Percentiles rank a stretch among this genome's conserved stretches.
Conservation (phyloP, 2,329 filamentous ascomycete species). For the Penicillium sp. region DNA sequence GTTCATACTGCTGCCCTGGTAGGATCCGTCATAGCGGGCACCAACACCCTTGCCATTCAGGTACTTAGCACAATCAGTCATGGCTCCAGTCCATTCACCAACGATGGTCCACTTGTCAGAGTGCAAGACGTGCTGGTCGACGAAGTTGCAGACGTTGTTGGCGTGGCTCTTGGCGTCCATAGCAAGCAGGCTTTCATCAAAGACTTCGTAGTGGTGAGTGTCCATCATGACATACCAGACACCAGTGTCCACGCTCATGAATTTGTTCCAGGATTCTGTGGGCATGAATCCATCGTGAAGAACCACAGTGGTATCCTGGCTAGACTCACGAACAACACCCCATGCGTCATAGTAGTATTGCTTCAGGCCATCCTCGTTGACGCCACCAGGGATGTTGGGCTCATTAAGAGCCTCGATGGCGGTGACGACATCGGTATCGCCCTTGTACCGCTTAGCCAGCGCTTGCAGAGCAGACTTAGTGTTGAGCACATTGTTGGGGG, state of each 20-base stretch:
- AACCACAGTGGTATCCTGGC: slow-evolving; percentile 52
- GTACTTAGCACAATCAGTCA: slow-evolving; percentile 60
- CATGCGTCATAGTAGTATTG: slow-evolving; percentile 59
- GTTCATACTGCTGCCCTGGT: slow-evolving; percentile 47
- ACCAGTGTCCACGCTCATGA: slow-evolving; percentile 51
- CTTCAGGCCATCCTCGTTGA: slow-evolving; percentile 48
- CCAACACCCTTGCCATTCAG: slow-evolving; percentile 60
- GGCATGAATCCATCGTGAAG: slow-evolving; percentile 51
- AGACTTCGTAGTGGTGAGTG: slow-evolving; percentile 60
- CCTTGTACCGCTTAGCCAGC: slow-evolving; percentile 60
- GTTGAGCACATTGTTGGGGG: slow-evolving; percentile 30
- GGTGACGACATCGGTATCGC: slow-evolving; percentile 59
- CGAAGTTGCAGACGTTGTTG: slow-evolving; percentile 57
- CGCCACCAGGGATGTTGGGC: slow-evolving; percentile 39
- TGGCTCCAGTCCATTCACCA: slow-evolving; percentile 68
- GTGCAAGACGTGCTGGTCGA: slow-evolving; percentile 47
- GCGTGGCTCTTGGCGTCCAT: slow-evolving; percentile 56
- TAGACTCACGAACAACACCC: slow-evolving; percentile 46
- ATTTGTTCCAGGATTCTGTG: slow-evolving; percentile 61
- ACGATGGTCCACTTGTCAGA: slow-evolving; percentile 67
- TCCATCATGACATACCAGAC: slow-evolving; percentile 60
- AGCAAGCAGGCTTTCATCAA: slow-evolving; percentile 27
- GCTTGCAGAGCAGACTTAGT: slow-evolving; percentile 57
- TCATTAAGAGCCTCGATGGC: slow-evolving; percentile 50
- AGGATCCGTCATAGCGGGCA: slow-evolving; percentile 59